Base-by-base conservation (phyloP, 768 basidiomycete genomes). In the Kondoa malvinella region DNA sequence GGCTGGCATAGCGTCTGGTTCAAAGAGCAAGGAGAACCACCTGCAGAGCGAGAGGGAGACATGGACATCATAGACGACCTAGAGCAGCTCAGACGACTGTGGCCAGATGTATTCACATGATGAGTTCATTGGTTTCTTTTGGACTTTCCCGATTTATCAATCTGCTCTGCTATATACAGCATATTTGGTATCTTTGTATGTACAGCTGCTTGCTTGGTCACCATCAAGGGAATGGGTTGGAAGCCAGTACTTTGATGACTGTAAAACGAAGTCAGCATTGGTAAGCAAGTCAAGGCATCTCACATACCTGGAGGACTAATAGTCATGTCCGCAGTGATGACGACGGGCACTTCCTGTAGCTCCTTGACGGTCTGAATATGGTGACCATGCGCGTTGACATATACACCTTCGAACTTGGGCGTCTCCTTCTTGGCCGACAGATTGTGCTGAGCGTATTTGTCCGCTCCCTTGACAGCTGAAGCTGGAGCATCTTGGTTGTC, bases 171-270 rank as follows among this genome's bases (percentile, higher is more conserved):
- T 31, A 63, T 16, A 12, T 32, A 27, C 61, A 27, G 3, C 8
- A 16, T 63, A 12, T 63, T 29, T 59, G 33, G 14, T 26, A 16
- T 33, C 15, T 63, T 63, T 32, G 25, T 12, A 14, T 26, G 58
- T 25, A 64, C 29, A 31, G 61, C n/a, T n/a, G n/a, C n/a, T n/a
- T n/a, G n/a, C n/a, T n/a, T n/a, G n/a, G n/a, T n/a, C n/a, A 57
- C 17, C 58, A 26, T 57, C 27, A 64, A 0, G 71, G 66, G 61
- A 67, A 92, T 4, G 91, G 91, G 76, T 92, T 92, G 74, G 91
- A 88, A 74, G 89, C 91, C 81, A 92, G 92, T 67, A 97, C 91
- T 78, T 95, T 92, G 81, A 97, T 87, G 74, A 96, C 89, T 25
- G 66, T 66, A 34, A 50, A 8, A 50, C 40, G 40, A 50, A 27